Conservation (phyloP, 768 basidiomycete species). For the Aureoboletus auriporus region DNA sequence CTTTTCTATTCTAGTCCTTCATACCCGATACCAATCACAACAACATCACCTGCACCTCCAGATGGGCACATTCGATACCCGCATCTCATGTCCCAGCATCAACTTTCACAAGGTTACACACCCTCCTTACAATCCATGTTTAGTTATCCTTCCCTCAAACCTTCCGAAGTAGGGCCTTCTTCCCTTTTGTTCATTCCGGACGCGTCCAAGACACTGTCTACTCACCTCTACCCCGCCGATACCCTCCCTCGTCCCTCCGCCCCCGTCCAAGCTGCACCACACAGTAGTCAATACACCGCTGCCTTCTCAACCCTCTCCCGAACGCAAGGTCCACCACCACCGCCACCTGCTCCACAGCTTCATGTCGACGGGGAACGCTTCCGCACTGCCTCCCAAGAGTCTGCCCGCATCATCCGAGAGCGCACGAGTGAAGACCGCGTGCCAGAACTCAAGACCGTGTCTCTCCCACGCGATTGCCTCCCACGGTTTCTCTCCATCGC, state of each 20-base stretch:
- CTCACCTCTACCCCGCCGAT: constrained; percentile 30
- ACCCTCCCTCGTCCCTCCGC: constrained; percentile 34
- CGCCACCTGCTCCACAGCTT: constrained; percentile 20
- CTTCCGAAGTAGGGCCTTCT: constrained; percentile 32
- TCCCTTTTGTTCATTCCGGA: constrained; percentile 45
- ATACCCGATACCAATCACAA: constrained; percentile 61
- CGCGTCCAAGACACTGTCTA: constrained; percentile 20
- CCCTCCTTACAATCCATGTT: constrained; percentile 81
- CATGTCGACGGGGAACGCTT: constrained; percentile 25
- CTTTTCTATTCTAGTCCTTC: constrained; percentile 25
- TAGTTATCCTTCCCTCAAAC: constrained; percentile 31
- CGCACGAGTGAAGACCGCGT: constrained; percentile 27
- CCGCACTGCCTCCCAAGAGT: constrained; percentile 33
- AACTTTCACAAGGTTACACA: constrained; percentile 71
- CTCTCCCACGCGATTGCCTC: constrained; percentile 70
- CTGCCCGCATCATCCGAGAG: constrained; percentile 32
- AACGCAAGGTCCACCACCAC: constrained; percentile 22
- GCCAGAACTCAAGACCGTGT: constrained; percentile 56
- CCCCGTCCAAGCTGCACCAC: constrained; percentile 13
- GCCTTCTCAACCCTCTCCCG: constrained; percentile 27
- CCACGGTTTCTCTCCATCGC: constrained; percentile 75
- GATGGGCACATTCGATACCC: constrained; percentile 55
- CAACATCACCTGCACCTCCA: constrained; percentile 59
- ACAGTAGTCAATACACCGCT: constrained; percentile 14
- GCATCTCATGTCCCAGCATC: constrained; percentile 75